Evolutionary conservation across 2,329 filamentous ascomycete genomes (phyloP), one percentile per base, ranked within the genome.

Genomic region (Nemania sp.): DNA sequence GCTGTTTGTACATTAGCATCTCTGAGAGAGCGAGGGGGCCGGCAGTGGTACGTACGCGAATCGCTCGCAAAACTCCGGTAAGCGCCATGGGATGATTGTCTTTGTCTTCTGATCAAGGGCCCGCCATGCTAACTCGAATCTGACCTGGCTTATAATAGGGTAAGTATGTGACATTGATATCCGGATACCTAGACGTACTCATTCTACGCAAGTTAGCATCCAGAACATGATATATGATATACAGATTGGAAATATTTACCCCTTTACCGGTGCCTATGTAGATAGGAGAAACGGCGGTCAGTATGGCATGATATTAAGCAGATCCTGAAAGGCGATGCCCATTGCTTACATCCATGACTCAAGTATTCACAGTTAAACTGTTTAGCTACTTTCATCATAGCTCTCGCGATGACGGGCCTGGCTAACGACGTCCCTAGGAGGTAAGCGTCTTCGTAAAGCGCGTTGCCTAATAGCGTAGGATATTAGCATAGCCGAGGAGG

Each of bases 261-360:
- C 34, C 34, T 39, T 39, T 36, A 3, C 33, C 33, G n/a, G 33
- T 39, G n/a, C 34, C 34, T 39, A 11, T 5, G 15, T 6, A 36
- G 33, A 19, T 36, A 14, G 33, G 33, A 36, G n/a, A n/a, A n/a
- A n/a, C n/a, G n/a, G n/a, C n/a, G n/a, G n/a, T n/a, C n/a, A n/a
- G n/a, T n/a, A n/a, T n/a, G n/a, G n/a, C n/a, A n/a, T n/a, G n/a
- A n/a, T n/a, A n/a, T n/a, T n/a, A n/a, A n/a, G n/a, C n/a, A n/a
- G n/a, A n/a, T n/a, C n/a, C n/a, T n/a, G n/a, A n/a, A n/a, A n/a
- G n/a, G n/a, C n/a, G n/a, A n/a, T n/a, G n/a, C n/a, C n/a, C n/a
- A n/a, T n/a, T n/a, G n/a, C 37, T 40, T 40, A 40, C 37, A 40
- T 23, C 37, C 37, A n/a, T 40, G 37, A 11, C 37, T 40, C 19